Conservation (phyloP, 305 asterid genomes). For the Plantago coronopus region DNA sequence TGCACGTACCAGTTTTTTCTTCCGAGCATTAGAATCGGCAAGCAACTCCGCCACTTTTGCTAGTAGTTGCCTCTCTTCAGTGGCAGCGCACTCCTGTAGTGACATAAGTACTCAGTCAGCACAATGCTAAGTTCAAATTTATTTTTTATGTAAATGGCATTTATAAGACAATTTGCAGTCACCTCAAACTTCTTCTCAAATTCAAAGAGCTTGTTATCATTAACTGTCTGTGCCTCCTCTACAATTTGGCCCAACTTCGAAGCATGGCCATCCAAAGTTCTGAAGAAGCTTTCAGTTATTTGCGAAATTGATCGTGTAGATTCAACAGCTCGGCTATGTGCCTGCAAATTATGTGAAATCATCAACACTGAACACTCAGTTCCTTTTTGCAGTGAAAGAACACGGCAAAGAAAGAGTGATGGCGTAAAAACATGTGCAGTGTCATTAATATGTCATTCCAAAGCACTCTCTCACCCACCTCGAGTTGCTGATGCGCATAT, state of each 20-base stretch:
- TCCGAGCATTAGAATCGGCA: constrained; percentile 88
- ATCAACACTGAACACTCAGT: neutral
- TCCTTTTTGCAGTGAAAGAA: constrained; percentile 14
- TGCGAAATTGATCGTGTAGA: constrained; percentile 77
- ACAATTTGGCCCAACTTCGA: constrained; percentile 75
- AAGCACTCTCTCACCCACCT: constrained; percentile 41
- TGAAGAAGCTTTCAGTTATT: constrained; percentile 65
- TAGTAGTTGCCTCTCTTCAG: constrained; percentile 84
- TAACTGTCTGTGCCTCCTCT: constrained; percentile 69
- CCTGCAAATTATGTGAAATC: constrained; percentile 48
- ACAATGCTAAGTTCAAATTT: constrained; percentile 8
- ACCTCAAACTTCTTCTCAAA: constrained; percentile 98
- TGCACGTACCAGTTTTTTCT: constrained; percentile 83
- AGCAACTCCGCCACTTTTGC: constrained; percentile 93
- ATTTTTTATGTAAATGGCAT: constrained; percentile 13
- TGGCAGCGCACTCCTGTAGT: constrained; percentile 83
- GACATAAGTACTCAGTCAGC: constrained; percentile 20
- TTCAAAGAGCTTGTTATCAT: constrained; percentile 74
- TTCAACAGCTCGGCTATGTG: constrained; percentile 78
- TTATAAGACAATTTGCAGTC: constrained; percentile 23
- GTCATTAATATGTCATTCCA: neutral
- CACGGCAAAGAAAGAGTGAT: neutral
- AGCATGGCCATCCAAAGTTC: constrained; percentile 68
- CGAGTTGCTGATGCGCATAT: constrained; percentile 74
- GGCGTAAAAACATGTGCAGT: neutral